A percentile compares a stretch with the other conserved stretches of the same genome.
These are phyloP conservation scores for Neofusicoccum kwambonambiense DNA, from an alignment of 2,329 filamentous ascomycete genomes.

Conservation along the genomic window DNA sequence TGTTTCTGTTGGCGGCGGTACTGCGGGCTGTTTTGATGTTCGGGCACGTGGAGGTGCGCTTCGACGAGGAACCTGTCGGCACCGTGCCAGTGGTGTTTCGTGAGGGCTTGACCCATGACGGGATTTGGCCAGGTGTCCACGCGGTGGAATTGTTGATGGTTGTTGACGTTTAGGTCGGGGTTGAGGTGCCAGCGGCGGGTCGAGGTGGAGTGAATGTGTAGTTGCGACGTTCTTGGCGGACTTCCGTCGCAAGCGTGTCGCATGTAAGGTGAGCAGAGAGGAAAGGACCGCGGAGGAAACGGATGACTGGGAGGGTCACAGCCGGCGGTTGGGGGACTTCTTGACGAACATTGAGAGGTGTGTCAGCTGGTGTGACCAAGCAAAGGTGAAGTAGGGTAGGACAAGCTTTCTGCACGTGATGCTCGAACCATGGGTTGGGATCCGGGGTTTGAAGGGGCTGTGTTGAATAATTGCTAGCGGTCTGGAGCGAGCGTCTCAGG, in stretches of 20 bases:
- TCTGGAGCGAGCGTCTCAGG: not conserved
- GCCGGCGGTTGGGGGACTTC: not conserved
- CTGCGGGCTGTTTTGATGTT: not conserved
- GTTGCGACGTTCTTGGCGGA: not conserved
- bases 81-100: conserved; percentile 1
- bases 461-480: not conserved
- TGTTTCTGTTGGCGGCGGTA: not conserved
- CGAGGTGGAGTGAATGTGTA: not conserved
- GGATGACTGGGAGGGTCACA: not conserved
- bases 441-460: not conserved
- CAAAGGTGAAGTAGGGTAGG: conserved; percentile 1
- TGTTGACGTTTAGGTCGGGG: not conserved
- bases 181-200: not conserved
- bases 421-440: not conserved
- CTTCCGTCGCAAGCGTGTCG: not conserved
- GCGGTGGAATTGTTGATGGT: not conserved
- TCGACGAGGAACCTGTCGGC: conserved; percentile 3
- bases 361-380: not conserved
- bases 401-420: conserved; percentile 14
- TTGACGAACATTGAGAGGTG: not conserved
- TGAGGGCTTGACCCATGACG: conserved; percentile 2
- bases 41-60: conserved; percentile 7
- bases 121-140: not conserved
- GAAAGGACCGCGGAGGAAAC: not conserved
- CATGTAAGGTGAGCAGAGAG: not conserved